These are phyloP conservation scores for Bryoerythrophyllum caledonicum DNA, from an alignment of 225 moss, liverwort and hornwort genomes.

Conservation along the genomic window DNA sequence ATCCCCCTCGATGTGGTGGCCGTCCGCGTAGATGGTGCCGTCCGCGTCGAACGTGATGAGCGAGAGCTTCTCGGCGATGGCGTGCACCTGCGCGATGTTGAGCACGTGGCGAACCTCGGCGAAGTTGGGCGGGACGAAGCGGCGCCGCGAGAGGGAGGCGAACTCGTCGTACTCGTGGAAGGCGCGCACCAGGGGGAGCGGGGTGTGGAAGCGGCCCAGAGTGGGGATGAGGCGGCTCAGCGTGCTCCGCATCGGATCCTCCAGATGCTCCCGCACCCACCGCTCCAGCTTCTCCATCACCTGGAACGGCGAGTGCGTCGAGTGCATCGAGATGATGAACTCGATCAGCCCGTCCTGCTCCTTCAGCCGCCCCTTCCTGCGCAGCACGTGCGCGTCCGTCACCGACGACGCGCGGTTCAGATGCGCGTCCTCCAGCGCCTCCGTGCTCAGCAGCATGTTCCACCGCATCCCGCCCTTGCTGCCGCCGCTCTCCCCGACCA, in stretches of 20 bases:
- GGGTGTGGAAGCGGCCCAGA: conserved; percentile 79
- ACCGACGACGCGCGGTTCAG: conserved; percentile 84
- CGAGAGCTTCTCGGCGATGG: conserved; percentile 73
- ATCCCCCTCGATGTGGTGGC: conserved; percentile 89
- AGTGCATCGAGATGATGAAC: conserved; percentile 92
- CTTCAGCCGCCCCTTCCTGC: conserved; percentile 87
- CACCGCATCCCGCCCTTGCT: conserved; percentile 67
- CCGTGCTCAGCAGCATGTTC: conserved; percentile 92
- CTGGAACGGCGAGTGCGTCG: conserved; percentile 84
- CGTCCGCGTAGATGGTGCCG: conserved; percentile 89
- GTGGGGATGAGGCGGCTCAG: conserved; percentile 75
- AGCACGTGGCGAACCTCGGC: conserved; percentile 93
- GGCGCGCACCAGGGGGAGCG: conserved; percentile 76
- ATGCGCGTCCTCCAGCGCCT: conserved; percentile 85
- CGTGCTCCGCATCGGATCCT: conserved; percentile 81
- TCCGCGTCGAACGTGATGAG: conserved; percentile 93
- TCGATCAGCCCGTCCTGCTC: conserved; percentile 96
- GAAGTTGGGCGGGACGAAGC: conserved; percentile 90
- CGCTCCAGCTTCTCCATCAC: conserved; percentile 95
- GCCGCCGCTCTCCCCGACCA: neutral
- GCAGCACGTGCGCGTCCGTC: conserved; percentile 85
- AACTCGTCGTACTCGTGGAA: conserved; percentile 94
- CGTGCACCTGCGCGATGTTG: conserved; percentile 95
- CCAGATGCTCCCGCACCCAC: conserved; percentile 89
- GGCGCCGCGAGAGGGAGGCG: conserved; percentile 80